Conservation (phyloP, 2,329 filamentous ascomycete species). For the Trichophaea hybrida region DNA sequence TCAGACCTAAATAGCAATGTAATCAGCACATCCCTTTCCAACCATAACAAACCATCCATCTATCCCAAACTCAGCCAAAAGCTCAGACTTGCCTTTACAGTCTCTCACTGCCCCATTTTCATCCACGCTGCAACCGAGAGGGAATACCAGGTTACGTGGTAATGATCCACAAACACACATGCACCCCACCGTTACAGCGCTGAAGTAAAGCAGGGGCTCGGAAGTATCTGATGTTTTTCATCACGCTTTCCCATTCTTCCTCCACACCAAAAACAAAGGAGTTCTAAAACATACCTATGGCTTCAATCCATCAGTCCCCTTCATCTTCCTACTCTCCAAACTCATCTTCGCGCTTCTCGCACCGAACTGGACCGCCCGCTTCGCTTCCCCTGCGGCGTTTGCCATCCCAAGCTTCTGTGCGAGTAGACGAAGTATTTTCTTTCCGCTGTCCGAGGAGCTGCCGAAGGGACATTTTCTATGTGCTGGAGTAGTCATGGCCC, state of each 20-base stretch:
- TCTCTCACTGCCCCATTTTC: background rate
- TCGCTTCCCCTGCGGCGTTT: slow-evolving; percentile 69
- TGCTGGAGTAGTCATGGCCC: slow-evolving; percentile 59
- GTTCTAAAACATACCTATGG: background rate
- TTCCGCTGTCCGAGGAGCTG: slow-evolving; percentile 35
- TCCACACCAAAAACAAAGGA: background rate
- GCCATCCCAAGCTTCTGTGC: slow-evolving; percentile 60
- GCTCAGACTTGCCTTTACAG: slow-evolving; percentile 1
- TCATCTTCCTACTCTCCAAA: slow-evolving; percentile 34
- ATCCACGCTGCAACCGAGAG: background rate
- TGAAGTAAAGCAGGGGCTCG: background rate
- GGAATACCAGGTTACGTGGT: background rate
- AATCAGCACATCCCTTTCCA: too few relatives aligned
- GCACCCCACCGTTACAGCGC: background rate
- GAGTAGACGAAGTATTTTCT: slow-evolving; percentile 63
- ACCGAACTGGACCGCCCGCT: slow-evolving; percentile 77
- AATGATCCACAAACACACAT: background rate
- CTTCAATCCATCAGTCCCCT: slow-evolving; percentile 17
- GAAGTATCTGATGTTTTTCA: slow-evolving; percentile 8
- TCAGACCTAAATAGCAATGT: too few relatives aligned
- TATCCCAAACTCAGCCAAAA: background rate
- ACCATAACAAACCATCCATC: too few relatives aligned
- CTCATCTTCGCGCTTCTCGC: slow-evolving; percentile 67
- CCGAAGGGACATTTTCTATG: slow-evolving; percentile 83
- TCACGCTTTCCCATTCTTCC: background rate